Conservation (phyloP, 345 rosid species). For the Erodium maritimum region DNA sequence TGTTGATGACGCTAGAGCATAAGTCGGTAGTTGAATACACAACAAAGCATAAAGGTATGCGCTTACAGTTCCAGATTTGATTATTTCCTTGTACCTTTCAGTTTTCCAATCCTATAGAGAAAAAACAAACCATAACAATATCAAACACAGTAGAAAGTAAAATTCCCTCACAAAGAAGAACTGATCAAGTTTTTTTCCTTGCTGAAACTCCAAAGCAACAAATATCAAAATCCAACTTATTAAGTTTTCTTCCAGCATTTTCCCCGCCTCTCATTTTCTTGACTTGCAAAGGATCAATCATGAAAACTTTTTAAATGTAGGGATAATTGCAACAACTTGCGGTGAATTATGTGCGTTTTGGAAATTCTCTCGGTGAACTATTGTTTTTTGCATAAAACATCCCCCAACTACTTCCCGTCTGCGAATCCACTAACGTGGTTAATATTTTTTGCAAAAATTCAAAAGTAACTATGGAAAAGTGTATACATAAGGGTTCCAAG, state of each 20-base stretch:
- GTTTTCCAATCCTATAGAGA: conserved; percentile 86
- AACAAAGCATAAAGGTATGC: not conserved
- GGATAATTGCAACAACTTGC: too few relatives aligned
- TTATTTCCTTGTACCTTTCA: conserved; percentile 80
- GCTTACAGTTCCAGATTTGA: conserved; percentile 90
- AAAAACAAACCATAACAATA: not conserved
- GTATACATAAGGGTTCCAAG: too few relatives aligned
- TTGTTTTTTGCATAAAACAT: too few relatives aligned
- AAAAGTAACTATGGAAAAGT: too few relatives aligned
- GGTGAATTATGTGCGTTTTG: too few relatives aligned
- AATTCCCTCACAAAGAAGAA: not conserved
- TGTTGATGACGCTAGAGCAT: not conserved
- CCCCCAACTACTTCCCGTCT: too few relatives aligned
- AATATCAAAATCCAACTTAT: not conserved
- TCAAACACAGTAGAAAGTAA: not conserved
- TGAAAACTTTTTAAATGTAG: too few relatives aligned
- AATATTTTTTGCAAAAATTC: too few relatives aligned
- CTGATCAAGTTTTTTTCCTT: not conserved
- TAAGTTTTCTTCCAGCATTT: not conserved
- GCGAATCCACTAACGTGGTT: too few relatives aligned
- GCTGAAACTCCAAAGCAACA: not conserved
- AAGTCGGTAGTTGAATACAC: not conserved
- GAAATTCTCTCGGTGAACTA: too few relatives aligned
- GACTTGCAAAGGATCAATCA: not conserved
- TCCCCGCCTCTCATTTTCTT: not conserved